Base-by-base conservation (phyloP, 768 basidiomycete species). In the Epithele typhae region DNA sequence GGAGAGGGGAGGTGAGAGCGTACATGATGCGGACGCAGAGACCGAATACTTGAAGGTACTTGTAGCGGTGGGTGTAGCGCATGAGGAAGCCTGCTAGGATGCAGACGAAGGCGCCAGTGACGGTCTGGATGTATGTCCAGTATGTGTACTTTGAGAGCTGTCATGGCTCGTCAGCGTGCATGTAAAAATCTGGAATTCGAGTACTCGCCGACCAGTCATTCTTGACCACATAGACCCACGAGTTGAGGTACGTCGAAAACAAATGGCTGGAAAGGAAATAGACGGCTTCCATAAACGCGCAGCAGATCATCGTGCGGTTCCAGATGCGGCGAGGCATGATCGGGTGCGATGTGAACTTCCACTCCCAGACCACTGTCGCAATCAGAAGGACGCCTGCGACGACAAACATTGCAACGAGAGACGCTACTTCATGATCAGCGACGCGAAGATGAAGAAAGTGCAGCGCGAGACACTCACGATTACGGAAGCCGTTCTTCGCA, bases 51-150 rank as follows among this genome's bases (percentile, higher is more conserved):
- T 75, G 64, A 37, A 74, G 34, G 25, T 19, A 27, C 64, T 76
- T 77, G 61, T 70, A 71, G 15, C 72, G 66, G 41, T 66, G 62
- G 17, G 65, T 66, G 18, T 57, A 62, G 37, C 62, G 59, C 64
- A 72, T 71, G 46, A 71, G 54, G 12, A 66, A 50, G 18, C 75
- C 76, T 1, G 64, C 74, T n/a, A 63, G 18, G 52, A 77, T 63
- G 19, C 66, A 72, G 48, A 73, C 74, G 49, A 74, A 47, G 17
- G 71, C 74, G 15, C 66, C 56, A 3, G 63, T 57, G 40, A 72
- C 56, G 7, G 64, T 68, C 46, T 70, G 62, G 11, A 63, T 68
- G 22, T 67, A 59, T 23, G 61, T 54, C 47, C 67, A 68, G 56
- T 47, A 32, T 11, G 52, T 53, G 64, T 63, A 68, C 50, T 62